Percentiles rank a stretch among this genome's conserved stretches.
These are phyloP conservation scores for Candida berthetii DNA, from an alignment of 805 yeast genomes.

Conservation along the genomic window DNA sequence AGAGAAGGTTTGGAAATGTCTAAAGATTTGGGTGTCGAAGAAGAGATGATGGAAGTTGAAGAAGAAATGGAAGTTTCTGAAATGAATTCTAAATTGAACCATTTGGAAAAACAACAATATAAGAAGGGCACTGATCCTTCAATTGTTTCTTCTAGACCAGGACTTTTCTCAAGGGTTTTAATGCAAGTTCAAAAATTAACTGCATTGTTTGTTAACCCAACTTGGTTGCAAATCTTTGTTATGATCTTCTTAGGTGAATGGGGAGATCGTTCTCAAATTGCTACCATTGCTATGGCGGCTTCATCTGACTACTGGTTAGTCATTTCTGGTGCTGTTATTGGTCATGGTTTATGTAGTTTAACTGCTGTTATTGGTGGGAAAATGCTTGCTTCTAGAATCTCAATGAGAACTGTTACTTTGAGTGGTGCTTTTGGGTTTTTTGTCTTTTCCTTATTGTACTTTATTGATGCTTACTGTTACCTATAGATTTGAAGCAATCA, in stretches of 20 bases:
- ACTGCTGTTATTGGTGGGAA: slow-evolving; percentile 92
- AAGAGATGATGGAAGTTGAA: slow-evolving; percentile 94
- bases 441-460: slow-evolving; percentile 73
- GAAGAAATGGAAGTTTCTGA: slow-evolving; percentile 74
- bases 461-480: slow-evolving; percentile 51
- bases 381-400: slow-evolving; percentile 78
- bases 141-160: slow-evolving; percentile 7
- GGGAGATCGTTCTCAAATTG: slow-evolving; percentile 98
- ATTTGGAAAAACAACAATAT: slow-evolving; percentile 36
- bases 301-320: slow-evolving; percentile 89
- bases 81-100: slow-evolving; percentile 41
- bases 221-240: slow-evolving; percentile 89
- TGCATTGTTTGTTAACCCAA: slow-evolving; percentile 68
- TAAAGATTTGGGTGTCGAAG: slow-evolving; percentile 81
- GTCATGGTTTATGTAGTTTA: slow-evolving; percentile 83
- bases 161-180: slow-evolving; percentile 41
- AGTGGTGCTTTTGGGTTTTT: slow-evolving; percentile 88
- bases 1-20: slow-evolving; percentile 82
- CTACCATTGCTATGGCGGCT: slow-evolving; percentile 98
- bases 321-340: slow-evolving; percentile 81
- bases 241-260: slow-evolving; percentile 98
- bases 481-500: too few relatives aligned
- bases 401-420: slow-evolving; percentile 86
- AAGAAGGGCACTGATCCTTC: slow-evolving; percentile 5
- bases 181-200: slow-evolving; percentile 21